Evolutionary conservation across 2,329 filamentous ascomycete species (phyloP), one percentile per base, ranked within the genome.

Genomic region (Diaporthe citrichinensis): DNA sequence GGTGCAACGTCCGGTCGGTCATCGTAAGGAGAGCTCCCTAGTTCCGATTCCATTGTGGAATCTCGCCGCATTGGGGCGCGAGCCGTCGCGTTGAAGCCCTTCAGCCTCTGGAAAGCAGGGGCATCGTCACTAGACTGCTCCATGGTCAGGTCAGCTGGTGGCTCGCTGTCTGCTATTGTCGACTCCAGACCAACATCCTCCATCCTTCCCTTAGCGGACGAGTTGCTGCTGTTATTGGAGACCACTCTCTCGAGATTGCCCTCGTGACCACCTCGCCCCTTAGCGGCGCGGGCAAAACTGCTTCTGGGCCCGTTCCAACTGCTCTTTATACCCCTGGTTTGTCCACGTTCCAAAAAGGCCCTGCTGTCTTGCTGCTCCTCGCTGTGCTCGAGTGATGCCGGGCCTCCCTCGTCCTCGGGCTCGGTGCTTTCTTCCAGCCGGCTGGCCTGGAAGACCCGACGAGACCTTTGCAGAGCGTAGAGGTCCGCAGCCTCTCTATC

Each of bases 401-500:
- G 86, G 82, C 91, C 91, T n/a, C 85, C 89, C 71, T 93, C 93
- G 57, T 94, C 92, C 69, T 97, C 95, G 3, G 94, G 91, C 79
- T 97, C 96, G 2, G 94, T 93, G 77, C 95, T 98, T 79, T 98
- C 95, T 51, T 94, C 94, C 68, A 98, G 86, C 79, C 94, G 92
- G 84, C 94, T 95, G 20, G 93, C 92, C 20, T 95, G 95, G 81
- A 98, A 96, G 75, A 98, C 94, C 62, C 96, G 91, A 79, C 97
- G 91, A 78, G 96, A 98, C 79, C 94, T 91, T 84, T 98, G 96
- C 74, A 99, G 87, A 8, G 96, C 96, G 84, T 96, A 97, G 79
- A 97, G 92, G 84, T 98, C 97, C n/a, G 95, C 95, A 46, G 96
- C 94, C 82, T 98, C 96, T 72, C 95, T 89, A 80, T 97, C 94